Percentiles rank a stretch among this genome's conserved stretches.
These are phyloP conservation scores for Crataegus laevigata DNA, from an alignment of 306 rosid species.

Conservation along the genomic window DNA sequence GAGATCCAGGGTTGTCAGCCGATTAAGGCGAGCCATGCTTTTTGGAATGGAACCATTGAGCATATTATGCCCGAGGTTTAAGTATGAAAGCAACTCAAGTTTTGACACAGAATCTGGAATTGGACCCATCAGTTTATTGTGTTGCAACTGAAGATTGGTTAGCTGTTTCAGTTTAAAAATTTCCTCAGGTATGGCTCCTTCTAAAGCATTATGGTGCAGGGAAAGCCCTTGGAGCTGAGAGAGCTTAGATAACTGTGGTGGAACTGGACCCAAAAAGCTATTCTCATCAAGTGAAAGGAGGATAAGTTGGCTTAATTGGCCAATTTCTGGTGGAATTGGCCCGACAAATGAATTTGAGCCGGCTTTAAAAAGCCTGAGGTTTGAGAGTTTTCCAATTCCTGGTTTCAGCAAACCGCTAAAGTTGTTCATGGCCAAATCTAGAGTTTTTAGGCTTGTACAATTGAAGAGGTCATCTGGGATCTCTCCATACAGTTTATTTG, in stretches of 20 bases:
- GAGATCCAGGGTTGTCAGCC: slow-evolving; percentile 52
- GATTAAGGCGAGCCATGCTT: slow-evolving; percentile 42
- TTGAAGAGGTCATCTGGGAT: slow-evolving; percentile 71
- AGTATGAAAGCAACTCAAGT: slow-evolving; percentile 53
- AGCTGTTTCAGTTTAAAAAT: slow-evolving; percentile 46
- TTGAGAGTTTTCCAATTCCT: slow-evolving; percentile 46
- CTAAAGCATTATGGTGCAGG: slow-evolving; percentile 44
- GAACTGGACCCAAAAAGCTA: slow-evolving; percentile 61
- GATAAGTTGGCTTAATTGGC: slow-evolving; percentile 52
- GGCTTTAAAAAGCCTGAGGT: slow-evolving; percentile 28
- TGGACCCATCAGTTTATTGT: slow-evolving; percentile 63
- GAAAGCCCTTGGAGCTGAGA: slow-evolving; percentile 61
- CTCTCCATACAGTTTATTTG: slow-evolving; percentile 60
- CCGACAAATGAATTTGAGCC: slow-evolving; percentile 53
- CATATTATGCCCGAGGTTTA: slow-evolving; percentile 64
- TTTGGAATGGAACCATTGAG: slow-evolving; percentile 60
- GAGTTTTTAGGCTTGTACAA: slow-evolving; percentile 48
- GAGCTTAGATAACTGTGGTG: slow-evolving; percentile 55
- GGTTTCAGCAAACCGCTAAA: slow-evolving; percentile 59
- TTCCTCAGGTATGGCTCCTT: slow-evolving; percentile 58
- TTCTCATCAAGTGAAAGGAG: slow-evolving; percentile 42
- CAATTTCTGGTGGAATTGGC: slow-evolving; percentile 56
- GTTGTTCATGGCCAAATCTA: slow-evolving; percentile 43
- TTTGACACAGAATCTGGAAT: slow-evolving; percentile 61
- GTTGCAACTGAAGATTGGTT: slow-evolving; percentile 29